These are phyloP conservation scores for Arabidopsis arenosa DNA, from an alignment of 345 rosid species.

Conservation along the genomic window DNA sequence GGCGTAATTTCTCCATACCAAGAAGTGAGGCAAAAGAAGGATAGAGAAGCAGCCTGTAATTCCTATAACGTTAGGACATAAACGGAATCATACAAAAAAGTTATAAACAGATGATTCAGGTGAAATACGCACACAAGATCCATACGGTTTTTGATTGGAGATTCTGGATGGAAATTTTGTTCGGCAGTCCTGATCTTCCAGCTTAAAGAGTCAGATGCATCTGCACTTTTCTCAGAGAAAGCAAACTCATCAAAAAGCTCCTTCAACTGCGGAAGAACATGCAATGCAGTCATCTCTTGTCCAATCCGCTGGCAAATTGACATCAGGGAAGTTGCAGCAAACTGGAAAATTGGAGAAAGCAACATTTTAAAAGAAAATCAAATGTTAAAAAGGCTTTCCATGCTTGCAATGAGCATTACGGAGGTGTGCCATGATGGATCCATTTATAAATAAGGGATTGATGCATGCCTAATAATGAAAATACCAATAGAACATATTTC, in stretches of 20 bases:
- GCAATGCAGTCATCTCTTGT: constrained; percentile 81
- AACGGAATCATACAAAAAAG: constrained; percentile 11
- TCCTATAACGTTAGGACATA: constrained; percentile 33
- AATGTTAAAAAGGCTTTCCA: constrained; percentile 19
- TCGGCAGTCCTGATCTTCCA: constrained; percentile 54
- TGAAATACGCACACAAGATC: constrained; percentile 88
- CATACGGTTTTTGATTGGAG: constrained; percentile 78
- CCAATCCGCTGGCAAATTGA: constrained; percentile 88
- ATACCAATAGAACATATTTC: constrained; percentile 1
- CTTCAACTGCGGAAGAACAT: constrained; percentile 90
- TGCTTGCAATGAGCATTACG: constrained; percentile 23
- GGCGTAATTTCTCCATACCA: constrained; percentile 94
- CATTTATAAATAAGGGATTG: neutral
- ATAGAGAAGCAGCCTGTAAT: constrained; percentile 83
- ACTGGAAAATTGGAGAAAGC: constrained; percentile 53
- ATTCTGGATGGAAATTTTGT: constrained; percentile 55
- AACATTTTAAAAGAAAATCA: constrained; percentile 23
- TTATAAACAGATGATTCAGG: constrained; percentile 16
- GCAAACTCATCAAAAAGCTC: constrained; percentile 95
- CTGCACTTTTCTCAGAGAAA: constrained; percentile 71
- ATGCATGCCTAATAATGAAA: constrained; percentile 24
- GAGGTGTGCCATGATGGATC: constrained; percentile 13
- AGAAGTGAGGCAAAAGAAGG: constrained; percentile 89
- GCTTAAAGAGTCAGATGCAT: constrained; percentile 55
- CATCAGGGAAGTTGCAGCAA: constrained; percentile 75